Conservation (phyloP, 805 yeast genomes). For the Saturnispora sanitii region DNA sequence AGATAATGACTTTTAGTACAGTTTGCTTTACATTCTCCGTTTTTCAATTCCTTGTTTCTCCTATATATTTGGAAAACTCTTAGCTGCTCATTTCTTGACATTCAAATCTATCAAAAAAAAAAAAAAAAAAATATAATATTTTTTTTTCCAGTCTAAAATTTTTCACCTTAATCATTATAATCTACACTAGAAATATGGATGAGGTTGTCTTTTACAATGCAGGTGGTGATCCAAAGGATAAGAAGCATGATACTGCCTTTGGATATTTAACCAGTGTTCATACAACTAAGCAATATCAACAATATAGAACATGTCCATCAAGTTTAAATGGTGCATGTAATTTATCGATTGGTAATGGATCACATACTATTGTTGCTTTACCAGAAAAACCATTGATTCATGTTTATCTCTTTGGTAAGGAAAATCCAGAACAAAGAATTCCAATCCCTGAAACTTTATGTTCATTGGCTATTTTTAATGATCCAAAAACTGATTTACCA, state of each 20-base stretch:
- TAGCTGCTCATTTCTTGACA: background rate
- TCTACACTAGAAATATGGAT: slow-evolving; percentile 30
- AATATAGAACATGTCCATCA: slow-evolving; percentile 45
- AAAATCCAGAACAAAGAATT: slow-evolving; percentile 63
- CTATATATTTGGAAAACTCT: no score
- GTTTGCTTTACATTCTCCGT: no score
- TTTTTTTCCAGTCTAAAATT: background rate
- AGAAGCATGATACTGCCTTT: slow-evolving; percentile 26
- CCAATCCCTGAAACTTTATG: slow-evolving; percentile 76
- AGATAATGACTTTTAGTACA: no score
- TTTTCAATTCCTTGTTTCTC: no score
- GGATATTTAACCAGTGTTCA: slow-evolving; percentile 35
- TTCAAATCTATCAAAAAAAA: background rate
- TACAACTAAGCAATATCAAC: slow-evolving; percentile 37
- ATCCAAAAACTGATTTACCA: slow-evolving; percentile 13
- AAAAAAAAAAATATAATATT: background rate
- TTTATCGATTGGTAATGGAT: slow-evolving; percentile 38
- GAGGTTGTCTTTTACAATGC: slow-evolving; percentile 41
- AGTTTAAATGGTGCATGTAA: slow-evolving; percentile 36
- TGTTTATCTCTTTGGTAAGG: slow-evolving; percentile 62
- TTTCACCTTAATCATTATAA: background rate
- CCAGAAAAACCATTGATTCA: slow-evolving; percentile 65
- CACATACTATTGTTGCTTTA: slow-evolving; percentile 53
- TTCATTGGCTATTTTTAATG: slow-evolving; percentile 34
- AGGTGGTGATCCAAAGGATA: slow-evolving; percentile 35